Evolutionary conservation across 2,329 filamentous ascomycete species (phyloP).

Genomic region (Cladorrhinum sp.): DNA sequence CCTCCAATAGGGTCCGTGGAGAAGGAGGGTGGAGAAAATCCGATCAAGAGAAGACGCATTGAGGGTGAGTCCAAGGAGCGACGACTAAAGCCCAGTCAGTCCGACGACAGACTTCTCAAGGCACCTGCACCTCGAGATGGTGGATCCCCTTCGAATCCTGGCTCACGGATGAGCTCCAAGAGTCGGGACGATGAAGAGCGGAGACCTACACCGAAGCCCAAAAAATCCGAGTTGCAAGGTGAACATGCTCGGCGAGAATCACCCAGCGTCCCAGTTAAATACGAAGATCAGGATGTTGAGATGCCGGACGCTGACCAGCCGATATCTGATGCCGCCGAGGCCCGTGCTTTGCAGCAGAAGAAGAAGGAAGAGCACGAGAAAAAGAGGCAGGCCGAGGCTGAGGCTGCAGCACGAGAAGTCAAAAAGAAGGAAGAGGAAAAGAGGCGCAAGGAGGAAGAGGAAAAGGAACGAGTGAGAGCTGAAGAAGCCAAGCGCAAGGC

Average conservation of each 20-base stretch:
- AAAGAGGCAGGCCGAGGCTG: slow-evolving; percentile 32
- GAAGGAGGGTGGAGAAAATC: slow-evolving; percentile 50
- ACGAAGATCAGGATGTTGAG: slow-evolving; percentile 54
- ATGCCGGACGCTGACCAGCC: slow-evolving; percentile 48
- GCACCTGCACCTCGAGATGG: slow-evolving; percentile 41
- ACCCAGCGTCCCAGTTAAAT: slow-evolving; percentile 53
- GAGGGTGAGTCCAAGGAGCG: slow-evolving; percentile 53
- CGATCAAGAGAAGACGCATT: slow-evolving; percentile 55
- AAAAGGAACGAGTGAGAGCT: slow-evolving; percentile 27
- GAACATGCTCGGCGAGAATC: slow-evolving; percentile 43
- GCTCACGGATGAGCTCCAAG: slow-evolving; percentile 32
- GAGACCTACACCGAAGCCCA: slow-evolving; percentile 36
- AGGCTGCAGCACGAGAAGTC: slow-evolving; percentile 30
- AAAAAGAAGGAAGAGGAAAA: slow-evolving; percentile 27
- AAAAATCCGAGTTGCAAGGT: slow-evolving; percentile 33
- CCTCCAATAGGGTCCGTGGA: slow-evolving; percentile 52
- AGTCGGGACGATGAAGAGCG: slow-evolving; percentile 45
- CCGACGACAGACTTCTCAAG: slow-evolving; percentile 47
- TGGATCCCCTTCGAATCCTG: slow-evolving; percentile 19
- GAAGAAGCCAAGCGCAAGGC: slow-evolving; percentile 27
- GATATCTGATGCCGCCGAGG: slow-evolving; percentile 28
- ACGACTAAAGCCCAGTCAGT: slow-evolving; percentile 42
- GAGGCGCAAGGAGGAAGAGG: slow-evolving; percentile 30
- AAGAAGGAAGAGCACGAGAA: slow-evolving; percentile 37
- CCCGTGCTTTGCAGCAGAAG: slow-evolving; percentile 23